A percentile compares a stretch with the other conserved stretches of the same genome.
These are phyloP conservation scores for Phytophthora ramorum DNA, from an alignment of 352 stramenopile genomes.

Conservation along the genomic window DNA sequence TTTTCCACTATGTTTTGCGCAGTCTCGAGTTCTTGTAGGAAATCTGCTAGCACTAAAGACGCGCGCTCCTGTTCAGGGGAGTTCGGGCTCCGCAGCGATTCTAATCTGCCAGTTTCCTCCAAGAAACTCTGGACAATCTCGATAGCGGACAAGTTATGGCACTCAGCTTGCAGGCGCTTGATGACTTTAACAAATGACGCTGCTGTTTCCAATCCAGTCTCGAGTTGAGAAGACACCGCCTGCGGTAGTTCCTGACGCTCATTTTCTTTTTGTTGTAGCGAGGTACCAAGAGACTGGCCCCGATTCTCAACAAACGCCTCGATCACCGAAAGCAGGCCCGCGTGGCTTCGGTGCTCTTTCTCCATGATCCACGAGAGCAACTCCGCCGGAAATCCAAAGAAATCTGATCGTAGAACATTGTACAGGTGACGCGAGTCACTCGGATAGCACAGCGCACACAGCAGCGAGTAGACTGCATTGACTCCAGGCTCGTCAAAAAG, in stretches of 20 bases:
- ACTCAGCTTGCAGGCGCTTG: constrained; percentile 49
- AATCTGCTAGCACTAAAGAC: constrained; percentile 70
- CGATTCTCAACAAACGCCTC: constrained; percentile 53
- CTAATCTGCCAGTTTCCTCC: constrained; percentile 52
- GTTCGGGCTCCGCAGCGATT: constrained; percentile 54
- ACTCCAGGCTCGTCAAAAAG: constrained; percentile 72
- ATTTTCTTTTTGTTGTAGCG: constrained; percentile 13
- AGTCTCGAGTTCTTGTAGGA: constrained; percentile 68
- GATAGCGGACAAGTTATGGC: constrained; percentile 55
- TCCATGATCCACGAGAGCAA: constrained; percentile 75
- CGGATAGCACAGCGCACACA: constrained; percentile 69
- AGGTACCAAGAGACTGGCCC: constrained; percentile 30
- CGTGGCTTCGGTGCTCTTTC: constrained; percentile 55
- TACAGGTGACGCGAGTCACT: constrained; percentile 81
- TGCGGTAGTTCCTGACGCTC: constrained; percentile 11
- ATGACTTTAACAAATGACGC: constrained; percentile 51
- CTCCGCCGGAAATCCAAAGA: constrained; percentile 58
- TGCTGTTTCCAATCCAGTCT: constrained; percentile 38
- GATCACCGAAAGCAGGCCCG: constrained; percentile 59
- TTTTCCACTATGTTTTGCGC: constrained; percentile 67
- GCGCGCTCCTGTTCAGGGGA: constrained; percentile 59
- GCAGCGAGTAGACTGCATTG: constrained; percentile 68
- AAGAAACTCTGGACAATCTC: constrained; percentile 75
- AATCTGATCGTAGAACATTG: constrained; percentile 77
- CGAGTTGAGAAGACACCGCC: constrained; percentile 16